phyloP scores from a whole-genome alignment of 345 rosid species.

The Hirschfeldia incana region DNA sequence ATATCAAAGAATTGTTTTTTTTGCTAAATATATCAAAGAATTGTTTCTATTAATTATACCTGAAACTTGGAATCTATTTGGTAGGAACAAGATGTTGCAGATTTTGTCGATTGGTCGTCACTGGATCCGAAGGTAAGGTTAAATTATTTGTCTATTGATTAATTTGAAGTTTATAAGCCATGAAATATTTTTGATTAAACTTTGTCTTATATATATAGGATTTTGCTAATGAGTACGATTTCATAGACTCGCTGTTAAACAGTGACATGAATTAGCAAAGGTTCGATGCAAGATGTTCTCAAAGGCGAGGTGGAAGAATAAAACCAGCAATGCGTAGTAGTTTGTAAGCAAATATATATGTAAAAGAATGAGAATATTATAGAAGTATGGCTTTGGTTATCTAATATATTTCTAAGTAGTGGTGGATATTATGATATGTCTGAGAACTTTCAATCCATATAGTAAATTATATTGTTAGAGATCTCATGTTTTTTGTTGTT shows the following conservation, averaged over 20 bases:
- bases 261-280: not conserved
- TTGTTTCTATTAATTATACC: not conserved
- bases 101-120: not conserved
- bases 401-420: constrained; percentile 10
- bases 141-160: not conserved
- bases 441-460: constrained; percentile 18
- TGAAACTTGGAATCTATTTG: constrained; percentile 1
- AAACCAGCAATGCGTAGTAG: not conserved
- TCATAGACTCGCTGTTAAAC: not conserved
- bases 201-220: constrained; percentile 13
- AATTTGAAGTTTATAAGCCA: not conserved
- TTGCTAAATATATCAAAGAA: not conserved
- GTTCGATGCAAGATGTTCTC: not conserved
- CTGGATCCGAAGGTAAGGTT: not conserved
- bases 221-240: not conserved
- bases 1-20: not conserved
- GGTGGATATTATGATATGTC: constrained; percentile 1
- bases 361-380: not conserved
- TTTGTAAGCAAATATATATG: not conserved
- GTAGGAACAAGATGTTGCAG: constrained; percentile 26
- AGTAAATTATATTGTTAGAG: not conserved
- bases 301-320: not conserved
- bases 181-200: not conserved
- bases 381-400: constrained; percentile 14
- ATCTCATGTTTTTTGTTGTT: not conserved